phyloP scores from a whole-genome alignment of 441 rosid genomes.

The Eugenia klotzschiana region DNA sequence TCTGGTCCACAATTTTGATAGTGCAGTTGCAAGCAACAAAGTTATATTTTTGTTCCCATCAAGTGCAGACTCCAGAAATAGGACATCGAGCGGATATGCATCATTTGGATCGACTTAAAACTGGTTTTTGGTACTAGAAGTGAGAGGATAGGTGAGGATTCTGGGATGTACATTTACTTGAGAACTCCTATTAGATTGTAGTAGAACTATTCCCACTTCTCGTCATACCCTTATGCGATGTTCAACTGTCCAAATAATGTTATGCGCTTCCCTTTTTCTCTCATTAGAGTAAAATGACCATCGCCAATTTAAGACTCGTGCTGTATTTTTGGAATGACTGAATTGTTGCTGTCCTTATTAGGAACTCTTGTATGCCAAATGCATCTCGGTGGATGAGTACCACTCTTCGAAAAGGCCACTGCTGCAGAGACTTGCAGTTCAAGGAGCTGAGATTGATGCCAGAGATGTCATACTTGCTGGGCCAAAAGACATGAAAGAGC shows the following conservation, averaged over 20 bases:
- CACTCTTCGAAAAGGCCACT: constrained; percentile 63
- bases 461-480: constrained; percentile 33
- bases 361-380: constrained; percentile 61
- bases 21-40: background rate
- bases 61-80: background rate
- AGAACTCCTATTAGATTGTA: background rate
- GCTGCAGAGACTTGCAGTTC: constrained; percentile 51
- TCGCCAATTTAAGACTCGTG: background rate
- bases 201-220: background rate
- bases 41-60: background rate
- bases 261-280: background rate
- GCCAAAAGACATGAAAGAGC: constrained; percentile 15
- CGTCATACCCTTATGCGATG: background rate
- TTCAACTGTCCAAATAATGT: background rate
- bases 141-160: background rate
- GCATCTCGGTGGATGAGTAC: constrained; percentile 53
- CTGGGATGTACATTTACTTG: background rate
- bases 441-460: constrained; percentile 56
- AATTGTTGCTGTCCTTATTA: background rate
- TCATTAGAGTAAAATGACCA: background rate
- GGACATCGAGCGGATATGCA: background rate
- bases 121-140: background rate
- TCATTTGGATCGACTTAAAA: background rate
- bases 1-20: background rate
- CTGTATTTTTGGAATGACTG: background rate